Conservation (phyloP, 139 green algal species). For the Coelastrella sp. region DNA sequence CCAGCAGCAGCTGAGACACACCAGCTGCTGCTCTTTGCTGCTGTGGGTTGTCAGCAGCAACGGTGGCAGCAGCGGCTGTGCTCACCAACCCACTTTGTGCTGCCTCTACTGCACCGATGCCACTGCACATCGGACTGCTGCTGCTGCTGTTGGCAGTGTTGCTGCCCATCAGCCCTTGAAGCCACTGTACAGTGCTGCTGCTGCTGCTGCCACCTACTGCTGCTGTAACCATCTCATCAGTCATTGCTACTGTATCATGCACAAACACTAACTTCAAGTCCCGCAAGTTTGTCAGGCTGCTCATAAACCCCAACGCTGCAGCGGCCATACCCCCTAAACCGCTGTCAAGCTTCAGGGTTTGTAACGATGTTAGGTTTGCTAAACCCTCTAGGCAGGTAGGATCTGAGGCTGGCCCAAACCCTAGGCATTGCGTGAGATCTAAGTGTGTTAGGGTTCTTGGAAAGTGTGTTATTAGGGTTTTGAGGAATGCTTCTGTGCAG, state of each 20-base stretch:
- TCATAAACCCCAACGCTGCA: neutral
- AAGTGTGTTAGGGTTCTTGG: neutral
- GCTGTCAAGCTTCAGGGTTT: neutral
- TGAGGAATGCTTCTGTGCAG: constrained; percentile 2
- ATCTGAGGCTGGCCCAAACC: neutral
- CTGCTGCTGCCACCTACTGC: constrained; percentile 15
- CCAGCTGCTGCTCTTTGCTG: neutral
- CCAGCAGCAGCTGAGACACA: neutral
- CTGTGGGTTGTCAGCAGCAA: neutral
- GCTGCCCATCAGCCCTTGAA: neutral
- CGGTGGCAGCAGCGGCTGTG: neutral
- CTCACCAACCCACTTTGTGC: neutral
- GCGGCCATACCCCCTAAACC: neutral
- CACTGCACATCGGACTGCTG: neutral
- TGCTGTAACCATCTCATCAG: neutral
- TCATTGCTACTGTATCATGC: neutral
- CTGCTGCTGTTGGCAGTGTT: constrained; percentile 24
- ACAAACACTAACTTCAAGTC: constrained; percentile 27
- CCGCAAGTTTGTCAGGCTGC: neutral
- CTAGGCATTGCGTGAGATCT: neutral
- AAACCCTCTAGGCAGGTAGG: neutral
- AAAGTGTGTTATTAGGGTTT: neutral
- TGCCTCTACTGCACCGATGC: neutral
- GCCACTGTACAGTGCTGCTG: neutral
- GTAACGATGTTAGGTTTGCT: neutral